Evolutionary conservation across 208 protist genomes (phyloP).

Genomic region (Trichomonas tenax): DNA sequence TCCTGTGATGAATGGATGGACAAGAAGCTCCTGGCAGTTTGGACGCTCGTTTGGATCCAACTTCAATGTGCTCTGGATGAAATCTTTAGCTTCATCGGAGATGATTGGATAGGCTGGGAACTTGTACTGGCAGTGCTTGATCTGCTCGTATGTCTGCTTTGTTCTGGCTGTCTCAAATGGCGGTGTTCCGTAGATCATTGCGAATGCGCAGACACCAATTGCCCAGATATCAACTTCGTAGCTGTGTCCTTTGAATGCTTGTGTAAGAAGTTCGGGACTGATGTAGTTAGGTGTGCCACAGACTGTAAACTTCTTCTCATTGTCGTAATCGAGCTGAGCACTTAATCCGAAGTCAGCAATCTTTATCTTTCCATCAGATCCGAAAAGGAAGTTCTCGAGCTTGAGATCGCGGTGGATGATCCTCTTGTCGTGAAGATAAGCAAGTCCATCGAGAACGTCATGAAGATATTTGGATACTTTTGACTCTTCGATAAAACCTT

Average conservation of each 20-base stretch:
- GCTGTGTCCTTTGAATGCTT: conserved; percentile 56
- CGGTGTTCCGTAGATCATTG: conserved; percentile 64
- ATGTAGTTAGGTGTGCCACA: conserved; percentile 23
- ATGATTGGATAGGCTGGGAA: conserved; percentile 61
- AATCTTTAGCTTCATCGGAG: conserved; percentile 52
- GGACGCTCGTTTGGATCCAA: conserved; percentile 58
- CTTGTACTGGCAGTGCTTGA: conserved; percentile 67
- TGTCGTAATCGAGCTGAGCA: conserved; percentile 61
- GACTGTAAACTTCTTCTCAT: conserved; percentile 60
- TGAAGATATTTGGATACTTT: not conserved
- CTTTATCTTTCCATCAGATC: conserved; percentile 60
- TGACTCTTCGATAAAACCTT: not conserved
- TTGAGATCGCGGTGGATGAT: conserved; percentile 90
- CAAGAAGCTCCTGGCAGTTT: conserved; percentile 60
- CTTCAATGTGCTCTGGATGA: conserved; percentile 62
- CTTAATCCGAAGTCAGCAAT: conserved; percentile 80
- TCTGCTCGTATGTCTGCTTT: conserved; percentile 80
- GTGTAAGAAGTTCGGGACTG: not conserved
- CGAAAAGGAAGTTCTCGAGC: conserved; percentile 79
- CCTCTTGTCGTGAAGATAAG: conserved; percentile 19
- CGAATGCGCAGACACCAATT: conserved; percentile 80
- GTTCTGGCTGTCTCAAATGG: conserved; percentile 88
- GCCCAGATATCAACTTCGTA: conserved; percentile 92
- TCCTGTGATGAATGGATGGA: conserved; percentile 61
- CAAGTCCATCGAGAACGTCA: not conserved